phyloP scores from a whole-genome alignment of 2,329 filamentous ascomycete species.

The Ramichloridium luteum region DNA sequence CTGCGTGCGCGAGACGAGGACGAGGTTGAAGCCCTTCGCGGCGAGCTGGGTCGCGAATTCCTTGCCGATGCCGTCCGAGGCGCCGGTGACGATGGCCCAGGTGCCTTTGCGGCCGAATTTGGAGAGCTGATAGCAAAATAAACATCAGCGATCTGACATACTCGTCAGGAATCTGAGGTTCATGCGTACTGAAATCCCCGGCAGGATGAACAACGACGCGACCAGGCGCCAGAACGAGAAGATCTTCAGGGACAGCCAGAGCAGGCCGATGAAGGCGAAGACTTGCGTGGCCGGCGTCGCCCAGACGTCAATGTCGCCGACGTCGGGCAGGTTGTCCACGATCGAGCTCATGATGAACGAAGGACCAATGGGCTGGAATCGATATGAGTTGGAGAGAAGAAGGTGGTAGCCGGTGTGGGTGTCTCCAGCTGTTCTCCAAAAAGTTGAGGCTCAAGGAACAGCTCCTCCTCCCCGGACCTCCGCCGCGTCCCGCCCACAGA shows the following conservation, averaged over 20 bases:
- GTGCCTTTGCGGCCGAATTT: slow-evolving; percentile 84
- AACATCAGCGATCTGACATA: neutral
- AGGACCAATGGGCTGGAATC: too few species aligned
- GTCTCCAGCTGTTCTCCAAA: too few species aligned
- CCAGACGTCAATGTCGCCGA: slow-evolving; percentile 16
- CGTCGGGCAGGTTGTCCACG: slow-evolving; percentile 12
- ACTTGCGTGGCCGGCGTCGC: slow-evolving; percentile 23
- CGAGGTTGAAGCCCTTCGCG: slow-evolving; percentile 80
- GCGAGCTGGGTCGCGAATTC: slow-evolving; percentile 89
- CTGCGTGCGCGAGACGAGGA: slow-evolving; percentile 90
- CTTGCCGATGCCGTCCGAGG: slow-evolving; percentile 92
- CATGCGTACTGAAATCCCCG: slow-evolving; percentile 33
- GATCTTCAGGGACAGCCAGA: slow-evolving; percentile 28
- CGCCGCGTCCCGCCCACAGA: too few species aligned
- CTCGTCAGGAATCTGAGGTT: neutral
- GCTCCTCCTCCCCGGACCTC: too few species aligned
- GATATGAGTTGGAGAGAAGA: too few species aligned
- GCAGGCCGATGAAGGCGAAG: slow-evolving; percentile 27
- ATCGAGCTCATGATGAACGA: too few species aligned
- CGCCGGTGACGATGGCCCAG: slow-evolving; percentile 90
- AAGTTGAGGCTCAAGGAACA: too few species aligned
- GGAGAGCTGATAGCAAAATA: slow-evolving; percentile 48
- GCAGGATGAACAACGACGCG: slow-evolving; percentile 37
- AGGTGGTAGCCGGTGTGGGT: too few species aligned
- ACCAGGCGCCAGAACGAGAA: slow-evolving; percentile 37